These are phyloP conservation scores for Picea sitchensis DNA, from an alignment of 75 land plant genomes.

Conservation along the genomic window DNA sequence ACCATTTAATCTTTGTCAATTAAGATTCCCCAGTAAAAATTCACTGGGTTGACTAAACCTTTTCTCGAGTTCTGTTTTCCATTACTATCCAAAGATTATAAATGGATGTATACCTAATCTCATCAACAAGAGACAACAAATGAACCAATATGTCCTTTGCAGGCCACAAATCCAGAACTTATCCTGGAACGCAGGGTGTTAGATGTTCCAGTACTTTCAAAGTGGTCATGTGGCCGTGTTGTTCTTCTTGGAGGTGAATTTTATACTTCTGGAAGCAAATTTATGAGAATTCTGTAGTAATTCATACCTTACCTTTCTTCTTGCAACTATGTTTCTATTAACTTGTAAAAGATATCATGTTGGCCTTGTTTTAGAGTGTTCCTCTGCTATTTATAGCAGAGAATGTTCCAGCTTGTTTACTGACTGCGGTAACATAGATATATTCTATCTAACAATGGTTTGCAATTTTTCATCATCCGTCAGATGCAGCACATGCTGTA, in stretches of 20 bases:
- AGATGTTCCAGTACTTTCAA: slow-evolving; percentile 43
- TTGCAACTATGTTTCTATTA: neutral
- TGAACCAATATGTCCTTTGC: slow-evolving; percentile 4
- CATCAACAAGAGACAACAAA: neutral
- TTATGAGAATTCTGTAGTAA: neutral
- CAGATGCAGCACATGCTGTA: slow-evolving; percentile 67
- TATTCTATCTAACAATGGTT: neutral
- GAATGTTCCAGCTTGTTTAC: no score
- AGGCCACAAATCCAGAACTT: slow-evolving; percentile 45
- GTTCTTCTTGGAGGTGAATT: slow-evolving; percentile 40
- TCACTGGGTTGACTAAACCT: neutral
- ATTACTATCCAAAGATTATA: neutral
- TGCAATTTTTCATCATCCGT: neutral
- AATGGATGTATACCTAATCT: neutral
- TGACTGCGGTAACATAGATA: no score
- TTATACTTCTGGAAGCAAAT: neutral
- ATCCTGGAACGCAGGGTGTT: slow-evolving; percentile 50
- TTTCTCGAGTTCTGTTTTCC: neutral
- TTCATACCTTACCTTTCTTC: neutral
- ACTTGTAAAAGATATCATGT: neutral
- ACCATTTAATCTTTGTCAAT: neutral
- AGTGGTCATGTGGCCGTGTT: slow-evolving; percentile 35
- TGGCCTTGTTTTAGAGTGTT: neutral
- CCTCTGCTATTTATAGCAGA: neutral
- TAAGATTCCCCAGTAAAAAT: neutral